Percentiles rank a stretch among this genome's conserved stretches.
These are phyloP conservation scores for Talaromyces thailandensis DNA, from an alignment of 495 filamentous ascomycete genomes.

Conservation along the genomic window DNA sequence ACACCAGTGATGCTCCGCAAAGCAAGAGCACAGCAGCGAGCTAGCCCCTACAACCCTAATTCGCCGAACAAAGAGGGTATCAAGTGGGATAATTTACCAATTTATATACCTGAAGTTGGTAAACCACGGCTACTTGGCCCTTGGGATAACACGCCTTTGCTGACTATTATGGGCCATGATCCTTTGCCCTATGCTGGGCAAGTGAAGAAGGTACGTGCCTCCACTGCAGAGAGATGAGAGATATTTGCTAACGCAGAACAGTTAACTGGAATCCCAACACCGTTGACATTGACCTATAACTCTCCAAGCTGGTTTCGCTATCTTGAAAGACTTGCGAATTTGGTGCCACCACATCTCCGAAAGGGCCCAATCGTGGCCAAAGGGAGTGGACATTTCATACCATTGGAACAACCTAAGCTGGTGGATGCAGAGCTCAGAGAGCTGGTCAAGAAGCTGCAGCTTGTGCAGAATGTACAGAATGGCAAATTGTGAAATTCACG, in stretches of 20 bases:
- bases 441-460: not conserved
- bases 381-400: constrained; percentile 1
- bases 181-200: not conserved
- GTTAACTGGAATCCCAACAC: not conserved
- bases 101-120: not conserved
- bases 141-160: not conserved
- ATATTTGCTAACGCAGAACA: not conserved
- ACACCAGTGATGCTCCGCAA: not conserved
- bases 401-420: not conserved
- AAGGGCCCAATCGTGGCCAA: not conserved
- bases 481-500: not conserved
- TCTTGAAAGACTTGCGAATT: not conserved
- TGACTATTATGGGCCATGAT: not conserved
- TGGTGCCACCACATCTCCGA: not conserved
- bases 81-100: not conserved
- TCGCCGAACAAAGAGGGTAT: not conserved
- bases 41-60: not conserved
- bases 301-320: not conserved
- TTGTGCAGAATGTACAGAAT: not conserved
- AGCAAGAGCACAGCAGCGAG: not conserved
- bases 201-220: not conserved
- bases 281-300: not conserved
- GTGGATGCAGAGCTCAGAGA: not conserved
- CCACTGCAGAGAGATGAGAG: not conserved
- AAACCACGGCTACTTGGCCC: not conserved